Evolutionary conservation across 2,329 filamentous ascomycete genomes (phyloP).

Genomic region (Penicillium sp.): DNA sequence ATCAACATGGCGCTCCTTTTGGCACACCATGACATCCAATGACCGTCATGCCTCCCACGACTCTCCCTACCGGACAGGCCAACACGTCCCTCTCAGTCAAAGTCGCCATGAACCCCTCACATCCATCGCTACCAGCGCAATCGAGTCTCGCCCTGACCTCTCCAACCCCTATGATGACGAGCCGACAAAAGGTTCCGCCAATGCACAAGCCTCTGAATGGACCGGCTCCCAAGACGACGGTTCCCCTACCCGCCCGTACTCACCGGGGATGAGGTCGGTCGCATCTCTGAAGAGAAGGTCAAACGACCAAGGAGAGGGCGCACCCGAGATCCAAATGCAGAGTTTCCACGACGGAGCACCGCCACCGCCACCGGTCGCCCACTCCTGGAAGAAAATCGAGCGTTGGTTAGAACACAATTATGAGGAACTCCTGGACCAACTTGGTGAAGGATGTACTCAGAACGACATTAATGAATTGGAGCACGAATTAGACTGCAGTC

Average conservation of each 20-base stretch:
- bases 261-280: conserved; percentile 83
- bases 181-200: conserved; percentile 56
- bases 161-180: conserved; percentile 78
- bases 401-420: conserved; percentile 94
- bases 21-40: conserved; percentile 84
- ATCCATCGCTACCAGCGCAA: conserved; percentile 80
- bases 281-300: conserved; percentile 63
- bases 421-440: conserved; percentile 87
- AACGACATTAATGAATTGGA: conserved; percentile 98
- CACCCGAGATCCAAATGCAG: conserved; percentile 93
- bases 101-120: conserved; percentile 80
- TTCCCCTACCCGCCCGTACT: conserved; percentile 73
- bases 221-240: conserved; percentile 58
- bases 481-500: conserved; percentile 89
- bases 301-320: conserved; percentile 67
- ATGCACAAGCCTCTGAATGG: conserved; percentile 62
- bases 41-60: conserved; percentile 88
- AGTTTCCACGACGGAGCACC: conserved; percentile 89
- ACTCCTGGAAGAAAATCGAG: conserved; percentile 95
- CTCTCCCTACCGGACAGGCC: conserved; percentile 87
- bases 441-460: conserved; percentile 85
- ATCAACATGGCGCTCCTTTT: conserved; percentile 82
- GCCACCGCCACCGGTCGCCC: conserved; percentile 80
- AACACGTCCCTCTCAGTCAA: conserved; percentile 85
- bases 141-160: conserved; percentile 85